Percentiles rank a stretch among this genome's conserved stretches.
phyloP scores from a whole-genome alignment of 2,329 filamentous ascomycete species.

The Epicoccum nigrum region DNA sequence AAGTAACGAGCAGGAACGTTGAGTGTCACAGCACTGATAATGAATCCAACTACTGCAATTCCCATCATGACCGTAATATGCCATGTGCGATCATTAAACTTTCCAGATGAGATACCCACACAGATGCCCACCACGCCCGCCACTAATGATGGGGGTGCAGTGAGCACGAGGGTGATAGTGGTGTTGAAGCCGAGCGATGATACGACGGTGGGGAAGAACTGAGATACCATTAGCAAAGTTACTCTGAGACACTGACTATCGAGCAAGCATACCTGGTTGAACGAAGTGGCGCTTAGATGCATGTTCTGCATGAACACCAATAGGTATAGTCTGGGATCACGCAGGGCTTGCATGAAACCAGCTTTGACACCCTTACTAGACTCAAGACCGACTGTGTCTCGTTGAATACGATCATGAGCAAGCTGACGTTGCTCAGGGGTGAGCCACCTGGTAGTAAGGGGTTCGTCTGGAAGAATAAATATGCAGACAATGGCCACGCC shows the following conservation, averaged over 20 bases:
- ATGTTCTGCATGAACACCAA: constrained; percentile 63
- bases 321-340: constrained; percentile 60
- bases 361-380: constrained; percentile 52
- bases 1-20: constrained; percentile 43
- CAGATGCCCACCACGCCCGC: constrained; percentile 36
- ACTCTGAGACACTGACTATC: no score
- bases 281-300: constrained; percentile 56
- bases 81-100: constrained; percentile 50
- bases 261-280: constrained; percentile 40
- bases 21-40: constrained; percentile 45
- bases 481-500: constrained; percentile 40
- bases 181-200: constrained; percentile 57
- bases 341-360: constrained; percentile 58
- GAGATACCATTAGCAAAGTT: not conserved
- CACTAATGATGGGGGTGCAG: constrained; percentile 37
- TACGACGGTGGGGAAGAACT: constrained; percentile 56
- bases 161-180: constrained; percentile 60
- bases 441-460: constrained; percentile 54
- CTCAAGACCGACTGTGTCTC: constrained; percentile 56
- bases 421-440: constrained; percentile 53
- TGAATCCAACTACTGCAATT: constrained; percentile 46
- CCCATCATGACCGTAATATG: constrained; percentile 48
- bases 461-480: constrained; percentile 46
- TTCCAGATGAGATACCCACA: constrained; percentile 45
- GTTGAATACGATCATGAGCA: constrained; percentile 42